Conservation (phyloP, 805 yeast species). For the Schwanniomyces yamadae region DNA sequence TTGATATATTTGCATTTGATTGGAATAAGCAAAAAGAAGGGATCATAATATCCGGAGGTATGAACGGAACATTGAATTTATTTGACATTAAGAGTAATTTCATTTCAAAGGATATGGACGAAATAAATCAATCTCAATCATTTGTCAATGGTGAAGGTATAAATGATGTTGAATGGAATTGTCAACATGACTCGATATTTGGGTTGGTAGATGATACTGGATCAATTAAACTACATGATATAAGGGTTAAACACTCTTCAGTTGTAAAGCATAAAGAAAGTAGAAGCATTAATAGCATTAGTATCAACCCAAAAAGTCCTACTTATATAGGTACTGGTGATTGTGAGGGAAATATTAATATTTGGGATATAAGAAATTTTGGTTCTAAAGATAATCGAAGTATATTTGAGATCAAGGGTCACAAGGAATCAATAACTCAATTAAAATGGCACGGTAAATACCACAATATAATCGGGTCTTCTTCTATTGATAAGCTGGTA, state of each 20-base stretch:
- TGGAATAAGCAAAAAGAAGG: conserved; percentile 75
- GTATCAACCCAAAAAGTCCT: conserved; percentile 57
- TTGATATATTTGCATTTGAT: conserved; percentile 67
- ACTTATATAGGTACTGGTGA: conserved; percentile 69
- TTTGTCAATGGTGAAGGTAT: conserved; percentile 44
- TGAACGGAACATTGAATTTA: conserved; percentile 60
- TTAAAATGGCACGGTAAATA: conserved; percentile 69
- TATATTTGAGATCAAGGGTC: conserved; percentile 20
- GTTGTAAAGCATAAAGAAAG: conserved; percentile 9
- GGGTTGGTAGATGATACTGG: conserved; percentile 69
- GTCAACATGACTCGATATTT: conserved; percentile 58
- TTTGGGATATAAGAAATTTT: conserved; percentile 64
- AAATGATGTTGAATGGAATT: conserved; percentile 73
- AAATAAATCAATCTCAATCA: conserved; percentile 12
- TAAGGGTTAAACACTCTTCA: conserved; percentile 30
- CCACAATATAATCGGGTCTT: conserved; percentile 57
- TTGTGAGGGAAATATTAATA: conserved; percentile 49
- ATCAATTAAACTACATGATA: conserved; percentile 51
- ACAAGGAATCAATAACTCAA: conserved; percentile 58
- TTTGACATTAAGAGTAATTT: conserved; percentile 62
- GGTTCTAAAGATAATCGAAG: conserved; percentile 7
- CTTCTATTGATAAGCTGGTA: conserved; percentile 63
- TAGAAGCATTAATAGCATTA: conserved; percentile 54
- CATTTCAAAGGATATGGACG: conserved; percentile 15
- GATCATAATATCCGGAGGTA: conserved; percentile 54